Conservation (phyloP, 805 yeast genomes). For the Pichia californica region DNA sequence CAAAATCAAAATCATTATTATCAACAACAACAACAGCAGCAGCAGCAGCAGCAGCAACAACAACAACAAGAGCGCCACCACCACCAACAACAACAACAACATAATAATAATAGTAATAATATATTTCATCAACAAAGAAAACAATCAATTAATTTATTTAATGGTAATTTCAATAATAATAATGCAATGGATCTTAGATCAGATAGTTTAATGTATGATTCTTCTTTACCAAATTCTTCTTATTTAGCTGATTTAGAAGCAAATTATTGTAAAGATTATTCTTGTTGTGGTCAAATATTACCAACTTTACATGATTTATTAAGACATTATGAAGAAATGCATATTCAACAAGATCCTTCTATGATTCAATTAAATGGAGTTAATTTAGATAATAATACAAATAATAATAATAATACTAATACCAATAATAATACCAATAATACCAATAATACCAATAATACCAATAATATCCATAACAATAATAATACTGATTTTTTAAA, state of each 20-base stretch:
- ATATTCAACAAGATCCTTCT: slow-evolving; percentile 56
- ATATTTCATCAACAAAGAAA: slow-evolving; percentile 11
- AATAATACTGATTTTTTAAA: slow-evolving; percentile 34
- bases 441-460: background rate
- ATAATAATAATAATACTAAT: slow-evolving; percentile 24
- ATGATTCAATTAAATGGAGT: background rate
- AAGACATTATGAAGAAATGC: slow-evolving; percentile 95
- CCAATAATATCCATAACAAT: background rate
- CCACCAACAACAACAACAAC: slow-evolving; percentile 4
- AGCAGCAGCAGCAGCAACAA: too few species aligned
- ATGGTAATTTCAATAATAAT: slow-evolving; percentile 14
- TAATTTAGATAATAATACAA: background rate
- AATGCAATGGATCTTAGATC: slow-evolving; percentile 23
- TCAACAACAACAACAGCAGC: too few species aligned
- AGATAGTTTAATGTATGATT: slow-evolving; percentile 34
- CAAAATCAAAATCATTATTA: slow-evolving; percentile 6
- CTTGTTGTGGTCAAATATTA: slow-evolving; percentile 88
- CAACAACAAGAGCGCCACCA: background rate
- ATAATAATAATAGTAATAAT: slow-evolving; percentile 13
- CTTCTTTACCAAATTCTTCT: slow-evolving; percentile 63
- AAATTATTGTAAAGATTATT: slow-evolving; percentile 92
- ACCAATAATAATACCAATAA: slow-evolving; percentile 46
- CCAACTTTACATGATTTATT: slow-evolving; percentile 92
- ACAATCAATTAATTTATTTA: slow-evolving; percentile 14
- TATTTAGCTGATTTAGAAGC: slow-evolving; percentile 92